Evolutionary conservation across 2,329 filamentous ascomycete genomes (phyloP).

Genomic region (Curvularia lunata): DNA sequence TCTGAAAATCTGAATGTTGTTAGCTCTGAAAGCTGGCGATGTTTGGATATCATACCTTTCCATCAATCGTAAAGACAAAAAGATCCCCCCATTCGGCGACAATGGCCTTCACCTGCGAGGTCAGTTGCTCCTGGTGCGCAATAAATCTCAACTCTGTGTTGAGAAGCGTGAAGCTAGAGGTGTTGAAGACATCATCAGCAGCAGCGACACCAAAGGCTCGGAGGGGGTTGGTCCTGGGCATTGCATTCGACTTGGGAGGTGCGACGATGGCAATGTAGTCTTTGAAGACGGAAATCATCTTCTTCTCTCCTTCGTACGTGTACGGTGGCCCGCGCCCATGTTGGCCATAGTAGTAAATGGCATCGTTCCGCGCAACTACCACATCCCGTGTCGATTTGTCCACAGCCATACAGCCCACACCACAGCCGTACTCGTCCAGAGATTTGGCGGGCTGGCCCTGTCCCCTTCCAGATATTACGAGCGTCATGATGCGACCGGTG

Average conservation of each 20-base stretch:
- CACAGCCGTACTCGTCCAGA: conserved; percentile 88
- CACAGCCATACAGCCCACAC: conserved; percentile 91
- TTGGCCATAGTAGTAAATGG: conserved; percentile 88
- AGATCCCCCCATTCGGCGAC: conserved; percentile 91
- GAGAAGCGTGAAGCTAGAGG: conserved; percentile 87
- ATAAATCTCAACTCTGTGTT: conserved; percentile 90
- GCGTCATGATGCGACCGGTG: conserved; percentile 82
- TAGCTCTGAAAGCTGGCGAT: conserved; percentile 11
- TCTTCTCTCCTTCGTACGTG: conserved; percentile 91
- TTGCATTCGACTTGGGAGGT: conserved; percentile 67
- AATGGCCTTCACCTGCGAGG: conserved; percentile 78
- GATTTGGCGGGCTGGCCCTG: conserved; percentile 88
- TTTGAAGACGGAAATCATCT: conserved; percentile 75
- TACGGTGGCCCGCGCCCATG: conserved; percentile 86
- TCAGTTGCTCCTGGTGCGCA: conserved; percentile 83
- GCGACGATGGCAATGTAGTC: conserved; percentile 90
- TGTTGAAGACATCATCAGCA: conserved; percentile 81
- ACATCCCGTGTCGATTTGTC: conserved; percentile 82
- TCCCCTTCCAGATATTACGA: conserved; percentile 85
- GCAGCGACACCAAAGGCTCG: conserved; percentile 75
- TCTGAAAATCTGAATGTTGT: conserved; percentile 69
- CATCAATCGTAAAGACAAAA: conserved; percentile 88
- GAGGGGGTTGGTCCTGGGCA: conserved; percentile 65
- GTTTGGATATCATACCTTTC: conserved; percentile 68
- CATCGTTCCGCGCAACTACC: conserved; percentile 91